Percentiles rank a stretch among this genome's conserved stretches.
phyloP scores from a whole-genome alignment of 352 stramenopile species.

The Albugo candida region DNA sequence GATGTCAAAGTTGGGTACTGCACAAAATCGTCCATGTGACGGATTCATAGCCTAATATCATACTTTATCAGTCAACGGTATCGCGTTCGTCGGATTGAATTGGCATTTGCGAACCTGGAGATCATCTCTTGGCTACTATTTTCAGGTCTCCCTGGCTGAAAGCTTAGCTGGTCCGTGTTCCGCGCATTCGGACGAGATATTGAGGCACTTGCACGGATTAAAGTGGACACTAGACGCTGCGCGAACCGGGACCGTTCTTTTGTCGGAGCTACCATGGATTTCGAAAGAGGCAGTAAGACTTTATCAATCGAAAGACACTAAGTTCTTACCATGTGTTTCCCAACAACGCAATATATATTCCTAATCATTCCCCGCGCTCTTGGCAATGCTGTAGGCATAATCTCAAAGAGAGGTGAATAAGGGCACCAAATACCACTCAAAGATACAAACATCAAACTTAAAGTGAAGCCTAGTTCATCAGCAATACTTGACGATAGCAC shows the following conservation, averaged over 20 bases:
- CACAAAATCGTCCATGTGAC: too few relatives aligned
- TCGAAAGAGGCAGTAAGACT: neutral
- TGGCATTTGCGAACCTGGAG: constrained; percentile 59
- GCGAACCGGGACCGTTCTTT: constrained; percentile 78
- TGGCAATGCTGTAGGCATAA: constrained; percentile 76
- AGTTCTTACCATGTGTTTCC: constrained; percentile 55
- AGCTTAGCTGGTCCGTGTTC: constrained; percentile 34
- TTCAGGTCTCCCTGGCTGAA: constrained; percentile 4
- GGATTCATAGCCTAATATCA: too few relatives aligned
- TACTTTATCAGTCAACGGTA: too few relatives aligned
- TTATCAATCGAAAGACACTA: neutral
- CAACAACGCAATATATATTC: constrained; percentile 79
- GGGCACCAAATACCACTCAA: neutral
- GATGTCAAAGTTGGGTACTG: too few relatives aligned
- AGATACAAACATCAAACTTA: constrained; percentile 31
- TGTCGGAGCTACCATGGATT: constrained; percentile 36
- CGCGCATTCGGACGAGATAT: constrained; percentile 51
- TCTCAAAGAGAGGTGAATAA: constrained; percentile 11
- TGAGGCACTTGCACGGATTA: constrained; percentile 71
- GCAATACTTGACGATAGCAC: constrained; percentile 74
- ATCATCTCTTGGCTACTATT: constrained; percentile 4
- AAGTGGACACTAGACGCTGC: constrained; percentile 59
- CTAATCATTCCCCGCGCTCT: constrained; percentile 60
- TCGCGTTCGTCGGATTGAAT: constrained; percentile 54
- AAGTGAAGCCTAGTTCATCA: constrained; percentile 58